Evolutionary conservation across 768 basidiomycete genomes (phyloP).

Genomic region (Psilocybe sp.): DNA sequence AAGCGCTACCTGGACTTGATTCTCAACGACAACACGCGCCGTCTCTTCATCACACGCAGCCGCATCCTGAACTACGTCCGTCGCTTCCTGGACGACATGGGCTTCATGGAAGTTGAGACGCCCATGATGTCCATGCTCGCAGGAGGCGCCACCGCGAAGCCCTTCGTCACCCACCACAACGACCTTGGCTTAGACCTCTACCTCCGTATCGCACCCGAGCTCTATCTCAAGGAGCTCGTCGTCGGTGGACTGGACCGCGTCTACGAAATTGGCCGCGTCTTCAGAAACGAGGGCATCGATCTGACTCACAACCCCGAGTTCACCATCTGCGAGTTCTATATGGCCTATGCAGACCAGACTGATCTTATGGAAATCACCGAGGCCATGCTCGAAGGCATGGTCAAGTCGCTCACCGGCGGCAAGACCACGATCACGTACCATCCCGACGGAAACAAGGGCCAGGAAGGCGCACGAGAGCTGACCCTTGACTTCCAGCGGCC

Average conservation of each 20-base stretch:
- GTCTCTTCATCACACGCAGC: slow-evolving; percentile 87
- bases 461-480: slow-evolving; percentile 57
- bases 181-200: slow-evolving; percentile 95
- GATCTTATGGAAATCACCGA: slow-evolving; percentile 99
- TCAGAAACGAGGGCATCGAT: slow-evolving; percentile 98
- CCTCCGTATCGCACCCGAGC: slow-evolving; percentile 95
- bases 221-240: slow-evolving; percentile 96
- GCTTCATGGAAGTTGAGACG: slow-evolving; percentile 98
- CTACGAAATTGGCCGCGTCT: slow-evolving; percentile 97
- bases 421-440: slow-evolving; percentile 81
- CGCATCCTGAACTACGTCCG: slow-evolving; percentile 92
- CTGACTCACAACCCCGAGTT: slow-evolving; percentile 99
- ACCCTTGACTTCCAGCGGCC: slow-evolving; percentile 87
- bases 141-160: slow-evolving; percentile 97
- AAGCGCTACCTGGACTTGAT: slow-evolving; percentile 99
- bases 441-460: slow-evolving; percentile 89
- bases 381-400: slow-evolving; percentile 83
- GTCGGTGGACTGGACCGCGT: slow-evolving; percentile 98
- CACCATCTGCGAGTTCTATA: slow-evolving; percentile 99
- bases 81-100: slow-evolving; percentile 83
- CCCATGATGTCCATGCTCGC: slow-evolving; percentile 97
- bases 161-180: slow-evolving; percentile 98
- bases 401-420: slow-evolving; percentile 81
- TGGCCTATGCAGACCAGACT: slow-evolving; percentile 99
- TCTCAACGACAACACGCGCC: slow-evolving; percentile 85